Evolutionary conservation across 495 filamentous ascomycete genomes (phyloP), one percentile per base, ranked within the genome.

Genomic region (Astrothelium subdiscretum): DNA sequence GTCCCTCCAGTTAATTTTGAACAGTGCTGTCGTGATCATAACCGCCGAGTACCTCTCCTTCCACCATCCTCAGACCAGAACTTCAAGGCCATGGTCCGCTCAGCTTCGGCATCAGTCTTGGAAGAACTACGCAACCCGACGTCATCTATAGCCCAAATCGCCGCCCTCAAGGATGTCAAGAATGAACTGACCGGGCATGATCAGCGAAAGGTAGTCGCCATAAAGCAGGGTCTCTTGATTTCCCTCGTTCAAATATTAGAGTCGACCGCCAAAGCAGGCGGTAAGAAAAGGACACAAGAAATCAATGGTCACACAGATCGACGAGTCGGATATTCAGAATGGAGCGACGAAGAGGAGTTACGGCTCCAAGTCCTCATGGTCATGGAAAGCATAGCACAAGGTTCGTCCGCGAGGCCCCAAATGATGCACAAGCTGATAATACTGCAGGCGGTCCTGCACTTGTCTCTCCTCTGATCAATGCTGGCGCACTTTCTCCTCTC

Each of bases 121-220:
- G 48, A 54, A 54, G 48, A 54, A 29, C 48, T 54, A 3, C 48
- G 48, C 20, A 54, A 54, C 24, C 48, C 48, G 20, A 54, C 48
- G 24, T 54, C 48, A 54, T 29, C 24, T 8, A 29, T 24, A 8
- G 48, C 22, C 15, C 87, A 89, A 68, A 78, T 86, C 31, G 76
- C 76, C 43, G 80, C 83, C 57, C 80, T 98, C 44, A 81, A 84
- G 52, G 75, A 78, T 31, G 73, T 97, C 15, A 98, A 95, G 78
- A 91, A 96, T 73, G 87, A 95, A 62, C 77, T 94, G 44, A 84
- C 96, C 66, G 94, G 94, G 32, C 90, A 97, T 74, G 83, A 88
- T 29, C 86, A 94, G 70, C 83, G 85, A 69, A 98, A 98, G 72
- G 87, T 91, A 69, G 66, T 81, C 42, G 91, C 84, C 79, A 75